Conservation (phyloP, 768 basidiomycete genomes). For the Sarcomyxa edulis region DNA sequence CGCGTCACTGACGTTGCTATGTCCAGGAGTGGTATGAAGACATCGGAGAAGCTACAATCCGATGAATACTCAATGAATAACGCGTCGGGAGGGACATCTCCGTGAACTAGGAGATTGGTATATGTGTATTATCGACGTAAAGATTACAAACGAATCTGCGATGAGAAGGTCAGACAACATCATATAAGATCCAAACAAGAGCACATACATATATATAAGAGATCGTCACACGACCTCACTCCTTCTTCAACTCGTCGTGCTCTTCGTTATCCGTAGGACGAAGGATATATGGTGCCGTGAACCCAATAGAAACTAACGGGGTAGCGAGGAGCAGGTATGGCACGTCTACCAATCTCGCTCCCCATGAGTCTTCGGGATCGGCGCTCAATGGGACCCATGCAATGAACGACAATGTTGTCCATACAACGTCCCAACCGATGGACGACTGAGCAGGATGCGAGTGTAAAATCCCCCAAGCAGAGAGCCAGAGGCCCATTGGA, state of each 20-base stretch:
- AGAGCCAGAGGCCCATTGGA: conserved; percentile 16
- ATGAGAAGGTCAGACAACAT: neutral
- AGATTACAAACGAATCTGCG: no score
- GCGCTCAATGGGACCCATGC: conserved; percentile 25
- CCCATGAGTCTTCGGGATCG: neutral
- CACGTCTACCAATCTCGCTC: conserved; percentile 10
- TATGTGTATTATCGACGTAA: no score
- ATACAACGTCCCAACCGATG: conserved; percentile 62
- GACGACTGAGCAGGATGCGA: conserved; percentile 58
- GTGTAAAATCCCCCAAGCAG: conserved; percentile 32
- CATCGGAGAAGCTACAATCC: conserved; percentile 37
- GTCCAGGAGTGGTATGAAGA: conserved; percentile 53
- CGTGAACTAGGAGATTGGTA: no score
- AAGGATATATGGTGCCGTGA: conserved; percentile 20
- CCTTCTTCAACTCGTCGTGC: conserved; percentile 3
- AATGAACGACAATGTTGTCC: conserved; percentile 41
- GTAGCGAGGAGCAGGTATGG: conserved; percentile 19
- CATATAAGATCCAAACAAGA: neutral
- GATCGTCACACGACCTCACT: neutral
- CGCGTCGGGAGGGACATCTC: no score
- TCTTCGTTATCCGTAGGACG: conserved; percentile 2
- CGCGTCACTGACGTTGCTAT: neutral
- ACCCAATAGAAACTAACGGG: conserved; percentile 18
- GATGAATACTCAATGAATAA: no score
- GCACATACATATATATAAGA: neutral